Evolutionary conservation across 768 basidiomycete genomes (phyloP).

Genomic region (Kondoa malvinella): DNA sequence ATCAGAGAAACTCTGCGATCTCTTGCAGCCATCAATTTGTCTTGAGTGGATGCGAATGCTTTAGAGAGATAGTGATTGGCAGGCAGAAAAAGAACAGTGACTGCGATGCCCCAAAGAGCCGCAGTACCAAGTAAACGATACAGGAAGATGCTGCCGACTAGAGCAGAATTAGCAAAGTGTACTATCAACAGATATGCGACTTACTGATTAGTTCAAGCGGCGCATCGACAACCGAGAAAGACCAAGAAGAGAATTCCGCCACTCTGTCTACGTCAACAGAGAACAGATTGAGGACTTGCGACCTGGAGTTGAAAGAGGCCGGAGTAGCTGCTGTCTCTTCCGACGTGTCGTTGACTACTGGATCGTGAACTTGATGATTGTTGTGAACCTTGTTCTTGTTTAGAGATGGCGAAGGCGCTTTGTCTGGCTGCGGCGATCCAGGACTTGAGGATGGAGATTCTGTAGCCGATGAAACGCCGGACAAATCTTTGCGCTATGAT

Average conservation of each 20-base stretch:
- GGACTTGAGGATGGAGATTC: background rate
- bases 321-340: constrained; percentile 23
- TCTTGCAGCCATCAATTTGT: constrained; percentile 30
- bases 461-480: background rate
- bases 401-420: background rate
- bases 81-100: constrained; percentile 27
- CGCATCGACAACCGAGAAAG: constrained; percentile 19
- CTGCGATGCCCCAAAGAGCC: constrained; percentile 24
- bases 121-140: constrained; percentile 26
- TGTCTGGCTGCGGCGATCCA: background rate
- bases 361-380: background rate
- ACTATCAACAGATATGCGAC: background rate
- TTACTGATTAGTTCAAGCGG: constrained; percentile 8
- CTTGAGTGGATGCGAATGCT: constrained; percentile 24
- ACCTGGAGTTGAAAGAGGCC: constrained; percentile 18
- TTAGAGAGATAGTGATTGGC: constrained; percentile 25
- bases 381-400: background rate
- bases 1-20: constrained; percentile 25
- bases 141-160: constrained; percentile 26
- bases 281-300: constrained; percentile 24
- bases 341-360: constrained; percentile 27
- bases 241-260: constrained; percentile 16
- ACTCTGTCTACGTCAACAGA: constrained; percentile 25
- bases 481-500: background rate
- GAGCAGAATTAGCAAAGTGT: constrained; percentile 20